These are phyloP conservation scores for Candida odintsovae DNA, from an alignment of 805 yeast genomes.

Conservation along the genomic window DNA sequence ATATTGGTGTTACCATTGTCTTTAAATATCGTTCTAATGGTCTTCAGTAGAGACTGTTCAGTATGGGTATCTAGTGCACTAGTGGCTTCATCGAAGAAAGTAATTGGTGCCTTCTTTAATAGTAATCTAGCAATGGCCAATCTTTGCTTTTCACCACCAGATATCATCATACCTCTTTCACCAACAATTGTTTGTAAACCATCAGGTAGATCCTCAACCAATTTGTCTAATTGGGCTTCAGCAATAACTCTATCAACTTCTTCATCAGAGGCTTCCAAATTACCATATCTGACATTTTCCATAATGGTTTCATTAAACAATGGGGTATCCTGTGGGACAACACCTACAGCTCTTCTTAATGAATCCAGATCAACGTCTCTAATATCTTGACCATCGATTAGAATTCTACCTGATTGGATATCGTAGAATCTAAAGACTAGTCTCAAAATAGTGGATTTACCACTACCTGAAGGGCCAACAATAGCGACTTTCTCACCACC, in stretches of 20 bases:
- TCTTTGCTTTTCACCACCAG: conserved; percentile 98
- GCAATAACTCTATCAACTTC: conserved; percentile 62
- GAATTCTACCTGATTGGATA: conserved; percentile 66
- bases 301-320: conserved; percentile 84
- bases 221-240: conserved; percentile 60
- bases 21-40: conserved; percentile 62
- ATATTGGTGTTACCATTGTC: conserved; percentile 65
- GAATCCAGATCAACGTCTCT: conserved; percentile 68
- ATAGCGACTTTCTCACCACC: conserved; percentile 89
- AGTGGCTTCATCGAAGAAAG: conserved; percentile 96
- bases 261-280: conserved; percentile 62
- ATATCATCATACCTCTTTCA: conserved; percentile 97
- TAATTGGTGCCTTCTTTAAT: conserved; percentile 78
- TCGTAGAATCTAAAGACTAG: conserved; percentile 89
- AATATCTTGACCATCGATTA: conserved; percentile 87
- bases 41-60: conserved; percentile 74
- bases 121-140: conserved; percentile 90
- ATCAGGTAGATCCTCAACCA: conserved; percentile 71
- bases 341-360: conserved; percentile 71
- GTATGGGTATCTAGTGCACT: conserved; percentile 96
- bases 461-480: conserved; percentile 96
- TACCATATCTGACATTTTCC: conserved; percentile 86
- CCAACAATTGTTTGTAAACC: conserved; percentile 88
- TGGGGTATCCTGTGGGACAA: conserved; percentile 98
- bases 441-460: conserved; percentile 84